phyloP scores from a whole-genome alignment of 2,329 filamentous ascomycete species.

The Microcera coccophila region DNA sequence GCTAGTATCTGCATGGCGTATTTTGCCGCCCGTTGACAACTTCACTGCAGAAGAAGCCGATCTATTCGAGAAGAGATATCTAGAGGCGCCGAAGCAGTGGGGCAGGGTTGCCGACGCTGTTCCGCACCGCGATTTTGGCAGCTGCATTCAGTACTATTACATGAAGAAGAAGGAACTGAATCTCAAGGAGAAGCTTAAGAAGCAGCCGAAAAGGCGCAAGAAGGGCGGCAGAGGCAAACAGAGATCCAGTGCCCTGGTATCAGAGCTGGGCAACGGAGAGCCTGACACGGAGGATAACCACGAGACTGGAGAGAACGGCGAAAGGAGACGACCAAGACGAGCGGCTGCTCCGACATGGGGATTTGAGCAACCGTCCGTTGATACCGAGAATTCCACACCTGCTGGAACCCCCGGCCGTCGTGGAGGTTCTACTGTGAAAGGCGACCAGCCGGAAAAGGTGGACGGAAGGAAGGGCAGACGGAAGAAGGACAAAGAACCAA shows the following conservation, averaged over 20 bases:
- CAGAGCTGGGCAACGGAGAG: conserved; percentile 60
- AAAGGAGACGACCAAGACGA: conserved; percentile 57
- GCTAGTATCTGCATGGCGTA: conserved; percentile 67
- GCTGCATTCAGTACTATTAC: conserved; percentile 85
- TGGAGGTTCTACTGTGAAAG: conserved; percentile 40
- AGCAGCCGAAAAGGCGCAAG: conserved; percentile 57
- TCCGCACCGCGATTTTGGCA: conserved; percentile 66
- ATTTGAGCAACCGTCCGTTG: conserved; percentile 51
- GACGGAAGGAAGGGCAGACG: conserved; percentile 38
- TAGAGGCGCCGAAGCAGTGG: conserved; percentile 79
- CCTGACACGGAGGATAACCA: conserved; percentile 53
- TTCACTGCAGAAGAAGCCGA: conserved; percentile 68
- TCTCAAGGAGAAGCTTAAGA: conserved; percentile 71
- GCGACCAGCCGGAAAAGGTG: conserved; percentile 45
- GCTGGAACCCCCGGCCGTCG: conserved; percentile 56
- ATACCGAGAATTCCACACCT: conserved; percentile 58
- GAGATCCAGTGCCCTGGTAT: conserved; percentile 61
- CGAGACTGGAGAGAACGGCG: conserved; percentile 57
- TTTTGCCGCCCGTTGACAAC: conserved; percentile 68
- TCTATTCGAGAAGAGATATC: conserved; percentile 69
- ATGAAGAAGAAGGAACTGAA: conserved; percentile 70
- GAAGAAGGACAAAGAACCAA: conserved; percentile 43
- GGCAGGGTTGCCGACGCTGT: conserved; percentile 68
- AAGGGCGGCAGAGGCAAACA: conserved; percentile 55
- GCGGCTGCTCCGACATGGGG: conserved; percentile 70